Evolutionary conservation across 2,329 filamentous ascomycete species (phyloP).

Genomic region (Penicillium aurantiogriseum): DNA sequence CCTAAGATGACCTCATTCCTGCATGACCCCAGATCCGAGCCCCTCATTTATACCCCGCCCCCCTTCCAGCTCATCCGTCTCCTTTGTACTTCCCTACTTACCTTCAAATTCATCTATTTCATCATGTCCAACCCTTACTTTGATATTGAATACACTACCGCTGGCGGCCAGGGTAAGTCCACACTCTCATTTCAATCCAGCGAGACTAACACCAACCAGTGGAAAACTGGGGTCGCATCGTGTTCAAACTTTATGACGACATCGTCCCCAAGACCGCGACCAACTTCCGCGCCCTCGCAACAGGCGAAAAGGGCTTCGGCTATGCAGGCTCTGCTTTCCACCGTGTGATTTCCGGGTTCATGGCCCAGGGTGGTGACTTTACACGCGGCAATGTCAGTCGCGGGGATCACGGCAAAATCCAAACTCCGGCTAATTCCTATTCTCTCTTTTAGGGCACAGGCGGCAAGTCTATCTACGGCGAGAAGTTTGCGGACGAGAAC

Average conservation of each 20-base stretch:
- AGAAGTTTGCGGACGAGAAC: constrained; percentile 90
- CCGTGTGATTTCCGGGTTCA: constrained; percentile 85
- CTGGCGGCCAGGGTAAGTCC: not conserved
- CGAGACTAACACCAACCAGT: not conserved
- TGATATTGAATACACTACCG: not conserved
- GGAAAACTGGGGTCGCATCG: constrained; percentile 63
- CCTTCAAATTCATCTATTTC: not conserved
- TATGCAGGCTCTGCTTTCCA: constrained; percentile 81
- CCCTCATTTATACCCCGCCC: not conserved
- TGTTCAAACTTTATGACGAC: constrained; percentile 80
- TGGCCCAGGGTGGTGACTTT: constrained; percentile 92
- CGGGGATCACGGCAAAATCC: not conserved
- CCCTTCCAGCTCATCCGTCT: not conserved
- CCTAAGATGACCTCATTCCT: constrained; percentile 1
- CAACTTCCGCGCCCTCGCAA: constrained; percentile 81
- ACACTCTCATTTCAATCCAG: not conserved
- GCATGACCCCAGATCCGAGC: not conserved
- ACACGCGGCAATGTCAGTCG: constrained; percentile 79
- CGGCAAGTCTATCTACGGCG: constrained; percentile 88
- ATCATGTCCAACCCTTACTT: not conserved
- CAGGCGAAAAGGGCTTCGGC: constrained; percentile 74
- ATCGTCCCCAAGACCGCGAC: constrained; percentile 78
- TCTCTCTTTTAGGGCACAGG: constrained; percentile 67
- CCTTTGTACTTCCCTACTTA: not conserved
- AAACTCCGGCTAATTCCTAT: not conserved